Evolutionary conservation across 1,284 basidiomycete genomes (phyloP).

Genomic region (Quambalaria eucalypti): DNA sequence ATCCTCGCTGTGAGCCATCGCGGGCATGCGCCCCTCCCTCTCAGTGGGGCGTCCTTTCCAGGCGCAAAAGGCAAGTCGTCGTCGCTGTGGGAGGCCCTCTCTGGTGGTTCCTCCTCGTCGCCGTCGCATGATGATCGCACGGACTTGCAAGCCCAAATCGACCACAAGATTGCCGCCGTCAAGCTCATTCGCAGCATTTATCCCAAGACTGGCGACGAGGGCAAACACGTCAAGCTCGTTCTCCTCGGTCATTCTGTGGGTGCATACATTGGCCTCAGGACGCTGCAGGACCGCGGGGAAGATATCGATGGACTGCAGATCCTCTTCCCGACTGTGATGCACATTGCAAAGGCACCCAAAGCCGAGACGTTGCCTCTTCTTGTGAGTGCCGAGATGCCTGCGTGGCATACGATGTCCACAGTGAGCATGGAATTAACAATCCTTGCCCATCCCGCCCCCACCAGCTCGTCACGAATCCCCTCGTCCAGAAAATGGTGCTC

Average conservation of each 20-base stretch:
- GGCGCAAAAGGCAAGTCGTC: conserved; percentile 9
- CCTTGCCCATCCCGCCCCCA: background rate
- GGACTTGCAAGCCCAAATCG: conserved; percentile 21
- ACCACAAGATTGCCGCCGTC: conserved; percentile 23
- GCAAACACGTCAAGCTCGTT: conserved; percentile 15
- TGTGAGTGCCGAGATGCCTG: background rate
- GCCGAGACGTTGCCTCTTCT: conserved; percentile 11
- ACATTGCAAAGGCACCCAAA: conserved; percentile 29
- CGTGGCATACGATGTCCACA: background rate
- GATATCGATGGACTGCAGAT: conserved; percentile 21
- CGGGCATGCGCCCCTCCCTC: conserved; percentile 24
- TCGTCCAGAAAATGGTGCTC: conserved; percentile 13
- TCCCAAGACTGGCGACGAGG: background rate
- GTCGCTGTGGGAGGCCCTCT: background rate
- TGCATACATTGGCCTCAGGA: conserved; percentile 23
- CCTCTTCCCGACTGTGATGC: conserved; percentile 28
- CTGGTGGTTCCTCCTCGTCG: too few relatives aligned
- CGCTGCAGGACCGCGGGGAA: conserved; percentile 13
- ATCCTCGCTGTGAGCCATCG: conserved; percentile 26
- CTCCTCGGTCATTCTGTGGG: conserved; percentile 30
- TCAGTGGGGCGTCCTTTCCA: conserved; percentile 6
- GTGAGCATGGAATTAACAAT: background rate
- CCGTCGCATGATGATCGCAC: background rate
- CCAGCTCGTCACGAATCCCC: background rate
- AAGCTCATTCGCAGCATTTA: conserved; percentile 15